Base-by-base conservation (phyloP, 805 yeast species). In the Ogataea zsoltii region DNA sequence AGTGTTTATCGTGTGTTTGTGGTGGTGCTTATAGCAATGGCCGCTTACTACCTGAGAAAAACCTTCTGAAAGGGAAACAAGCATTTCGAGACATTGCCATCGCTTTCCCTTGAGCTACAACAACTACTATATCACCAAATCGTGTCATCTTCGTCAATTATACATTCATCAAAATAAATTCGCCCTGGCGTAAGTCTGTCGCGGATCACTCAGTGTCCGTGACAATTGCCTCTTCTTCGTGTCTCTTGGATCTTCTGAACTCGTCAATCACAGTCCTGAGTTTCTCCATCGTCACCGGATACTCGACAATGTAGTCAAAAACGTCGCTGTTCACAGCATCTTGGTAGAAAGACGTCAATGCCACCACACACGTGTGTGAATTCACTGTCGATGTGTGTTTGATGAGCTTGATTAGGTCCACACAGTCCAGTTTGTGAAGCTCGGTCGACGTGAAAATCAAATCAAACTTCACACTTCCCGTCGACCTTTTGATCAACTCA, bases 391-490 rank as follows among this genome's bases (percentile, higher is more conserved):
- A 77, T 0, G 97, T 91, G 51, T 79, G 79, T 57, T 78, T 82
- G 44, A 89, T 79, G 48, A 91, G 69, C 55, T 86, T 84, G 5
- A 85, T 85, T 26, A 92, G 83, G 68, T 90, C 96, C 6, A 80
- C 67, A 1, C 88, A 85, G 50, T 80, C 86, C 23, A 85, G 70
- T 48, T 82, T 83, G 13, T 86, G 79, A 17, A 86, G 68, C 53
- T 79, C 79, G 44, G 85, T 71, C 2, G 92, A 94, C 0, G 94
- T 82, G 48, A 91, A 72, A 23, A 91, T 88, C 33, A 90, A 54
- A 65, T 91, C 97, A 69, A 89, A 92, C 59, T 81, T 84, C 15
- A 88, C 86, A 42, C 83, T 83, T 30, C 95, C 86, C 0, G 96
- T 85, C 6, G 89, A 88, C 45, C 94, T 69, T 48, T 94, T 74